Evolutionary conservation across 2,329 filamentous ascomycete species (phyloP).

Genomic region (Ophiostoma pallidulum): DNA sequence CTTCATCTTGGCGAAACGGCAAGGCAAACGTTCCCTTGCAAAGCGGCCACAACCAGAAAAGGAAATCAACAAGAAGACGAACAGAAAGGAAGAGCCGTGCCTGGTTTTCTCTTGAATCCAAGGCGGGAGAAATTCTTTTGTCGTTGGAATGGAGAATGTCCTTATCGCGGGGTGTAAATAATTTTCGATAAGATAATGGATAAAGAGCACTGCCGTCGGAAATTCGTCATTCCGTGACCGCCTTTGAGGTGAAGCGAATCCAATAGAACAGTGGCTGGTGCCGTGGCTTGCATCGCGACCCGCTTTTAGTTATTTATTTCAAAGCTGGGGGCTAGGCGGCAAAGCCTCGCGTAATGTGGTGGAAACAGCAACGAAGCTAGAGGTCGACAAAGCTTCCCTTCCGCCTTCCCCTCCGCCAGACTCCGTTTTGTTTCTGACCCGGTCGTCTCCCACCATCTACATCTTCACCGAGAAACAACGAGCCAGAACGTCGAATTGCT

Average conservation of each 20-base stretch:
- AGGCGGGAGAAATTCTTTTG: neutral
- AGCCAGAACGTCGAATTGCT: too few relatives aligned
- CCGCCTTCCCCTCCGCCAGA: constrained; percentile 9
- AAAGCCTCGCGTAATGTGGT: constrained; percentile 28
- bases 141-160: neutral
- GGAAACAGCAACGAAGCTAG: constrained; percentile 16
- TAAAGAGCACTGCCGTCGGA: constrained; percentile 6
- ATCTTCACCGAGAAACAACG: neutral
- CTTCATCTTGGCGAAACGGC: constrained; percentile 56
- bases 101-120: neutral
- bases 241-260: too few relatives aligned
- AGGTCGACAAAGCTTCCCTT: constrained; percentile 15
- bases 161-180: neutral
- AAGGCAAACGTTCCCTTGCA: neutral
- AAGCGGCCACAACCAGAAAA: too few relatives aligned
- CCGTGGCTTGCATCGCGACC: constrained; percentile 2
- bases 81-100: too few relatives aligned
- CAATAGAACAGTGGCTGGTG: constrained; percentile 10
- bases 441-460: neutral
- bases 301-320: constrained; percentile 7
- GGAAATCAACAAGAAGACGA: too few relatives aligned
- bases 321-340: constrained; percentile 23
- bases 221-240: constrained; percentile 5
- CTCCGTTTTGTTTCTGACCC: neutral
- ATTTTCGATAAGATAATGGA: constrained; percentile 13